Percentiles rank a stretch among this genome's conserved stretches.
These are phyloP conservation scores for Adansonia rubrostipa DNA, from an alignment of 441 rosid genomes.

Conservation along the genomic window DNA sequence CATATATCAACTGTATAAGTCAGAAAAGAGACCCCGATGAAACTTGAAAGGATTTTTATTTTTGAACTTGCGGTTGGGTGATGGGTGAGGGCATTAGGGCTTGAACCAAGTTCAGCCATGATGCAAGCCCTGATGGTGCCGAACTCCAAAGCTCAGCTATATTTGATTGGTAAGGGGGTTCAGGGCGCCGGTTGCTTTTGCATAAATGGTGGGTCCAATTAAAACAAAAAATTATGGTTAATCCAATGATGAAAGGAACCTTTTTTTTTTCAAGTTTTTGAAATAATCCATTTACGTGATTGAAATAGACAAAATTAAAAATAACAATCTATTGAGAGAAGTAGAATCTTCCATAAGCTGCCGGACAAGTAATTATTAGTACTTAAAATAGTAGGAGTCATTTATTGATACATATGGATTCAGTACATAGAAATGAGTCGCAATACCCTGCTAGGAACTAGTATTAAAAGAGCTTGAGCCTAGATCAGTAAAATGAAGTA, in stretches of 20 bases:
- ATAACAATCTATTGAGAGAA: too few relatives aligned
- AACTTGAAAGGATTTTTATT: too few relatives aligned
- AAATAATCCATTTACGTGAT: background rate
- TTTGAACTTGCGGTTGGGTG: too few relatives aligned
- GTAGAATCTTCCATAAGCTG: too few relatives aligned
- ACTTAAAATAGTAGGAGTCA: background rate
- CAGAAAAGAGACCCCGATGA: background rate
- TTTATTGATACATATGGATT: background rate
- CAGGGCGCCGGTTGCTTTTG: background rate
- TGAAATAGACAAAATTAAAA: background rate
- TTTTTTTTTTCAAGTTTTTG: too few relatives aligned
- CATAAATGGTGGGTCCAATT: background rate
- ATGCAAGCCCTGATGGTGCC: too few relatives aligned
- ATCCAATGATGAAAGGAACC: too few relatives aligned
- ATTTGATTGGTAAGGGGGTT: too few relatives aligned
- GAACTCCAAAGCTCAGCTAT: too few relatives aligned
- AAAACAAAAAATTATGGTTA: background rate
- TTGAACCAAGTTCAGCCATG: too few relatives aligned
- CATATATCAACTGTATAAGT: background rate
- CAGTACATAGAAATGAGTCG: background rate
- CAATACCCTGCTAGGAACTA: background rate
- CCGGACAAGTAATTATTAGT: background rate
- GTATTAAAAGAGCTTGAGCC: background rate
- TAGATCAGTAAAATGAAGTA: conserved; percentile 1
- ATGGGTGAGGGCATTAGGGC: too few relatives aligned